These are phyloP conservation scores for Phytophthora fragariaefolia DNA, from an alignment of 352 stramenopile species.

Conservation along the genomic window DNA sequence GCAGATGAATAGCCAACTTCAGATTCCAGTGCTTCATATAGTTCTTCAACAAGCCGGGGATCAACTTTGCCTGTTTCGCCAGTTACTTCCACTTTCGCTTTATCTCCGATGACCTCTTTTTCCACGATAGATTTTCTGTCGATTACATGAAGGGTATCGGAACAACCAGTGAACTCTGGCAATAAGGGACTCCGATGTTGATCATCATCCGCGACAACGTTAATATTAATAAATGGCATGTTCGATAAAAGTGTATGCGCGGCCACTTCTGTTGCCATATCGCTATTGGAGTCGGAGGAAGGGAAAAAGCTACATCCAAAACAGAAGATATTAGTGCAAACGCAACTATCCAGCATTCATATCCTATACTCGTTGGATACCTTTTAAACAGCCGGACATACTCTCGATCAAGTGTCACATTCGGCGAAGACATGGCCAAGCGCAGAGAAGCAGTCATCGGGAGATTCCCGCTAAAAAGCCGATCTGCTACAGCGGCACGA, in stretches of 20 bases:
- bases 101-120: constrained; percentile 32
- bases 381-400: constrained; percentile 59
- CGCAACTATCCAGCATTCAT: neutral
- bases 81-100: constrained; percentile 32
- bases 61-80: constrained; percentile 23
- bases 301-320: constrained; percentile 42
- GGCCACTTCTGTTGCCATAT: neutral
- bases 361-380: constrained; percentile 24
- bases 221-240: constrained; percentile 37
- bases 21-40: constrained; percentile 37
- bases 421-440: constrained; percentile 25
- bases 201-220: constrained; percentile 7
- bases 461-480: constrained; percentile 43
- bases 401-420: constrained; percentile 30
- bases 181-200: constrained; percentile 2
- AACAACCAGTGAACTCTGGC: constrained; percentile 35
- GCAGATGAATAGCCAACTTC: constrained; percentile 23
- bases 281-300: neutral
- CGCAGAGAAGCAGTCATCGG: constrained; percentile 36
- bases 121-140: constrained; percentile 50
- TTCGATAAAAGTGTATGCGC: constrained; percentile 20
- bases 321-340: constrained; percentile 16
- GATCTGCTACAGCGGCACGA: constrained; percentile 49
- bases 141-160: constrained; percentile 39
- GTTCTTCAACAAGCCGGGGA: constrained; percentile 34